Conservation (phyloP, 2,329 filamentous ascomycete genomes). For the Aspergillus aculeatinus region DNA sequence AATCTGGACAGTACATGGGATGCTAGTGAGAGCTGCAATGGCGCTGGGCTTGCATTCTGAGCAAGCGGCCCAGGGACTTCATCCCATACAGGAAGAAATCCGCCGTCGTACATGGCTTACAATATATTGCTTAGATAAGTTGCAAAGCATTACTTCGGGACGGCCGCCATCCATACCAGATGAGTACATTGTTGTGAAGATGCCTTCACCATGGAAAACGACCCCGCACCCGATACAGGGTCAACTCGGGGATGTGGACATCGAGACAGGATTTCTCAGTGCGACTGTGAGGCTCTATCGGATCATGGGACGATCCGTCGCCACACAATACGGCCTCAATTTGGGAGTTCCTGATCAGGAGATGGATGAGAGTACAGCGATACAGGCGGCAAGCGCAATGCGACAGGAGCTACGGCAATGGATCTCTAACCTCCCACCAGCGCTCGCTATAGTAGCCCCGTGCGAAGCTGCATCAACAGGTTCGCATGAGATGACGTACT, state of each 20-base stretch:
- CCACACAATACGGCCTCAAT: not conserved
- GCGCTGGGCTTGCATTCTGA: slow-evolving; percentile 54
- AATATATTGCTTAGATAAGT: slow-evolving; percentile 48
- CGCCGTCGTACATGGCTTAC: slow-evolving; percentile 53
- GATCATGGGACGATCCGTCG: not conserved
- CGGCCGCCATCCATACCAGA: slow-evolving; percentile 50
- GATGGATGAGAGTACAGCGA: not conserved
- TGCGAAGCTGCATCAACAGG: not conserved
- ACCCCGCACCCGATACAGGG: too few relatives aligned
- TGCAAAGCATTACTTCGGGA: slow-evolving; percentile 52
- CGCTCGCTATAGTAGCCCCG: too few relatives aligned
- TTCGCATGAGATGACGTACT: not conserved
- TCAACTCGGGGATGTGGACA: too few relatives aligned
- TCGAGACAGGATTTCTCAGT: not conserved
- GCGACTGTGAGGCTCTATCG: not conserved
- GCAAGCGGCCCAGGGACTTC: slow-evolving; percentile 36
- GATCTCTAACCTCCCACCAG: not conserved
- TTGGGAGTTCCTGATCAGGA: not conserved
- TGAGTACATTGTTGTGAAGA: not conserved
- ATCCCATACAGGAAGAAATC: slow-evolving; percentile 48
- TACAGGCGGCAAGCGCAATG: not conserved
- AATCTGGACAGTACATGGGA: slow-evolving; percentile 56
- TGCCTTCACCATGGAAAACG: not conserved
- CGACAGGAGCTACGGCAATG: not conserved
- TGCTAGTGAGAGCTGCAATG: slow-evolving; percentile 53